Base-by-base conservation (phyloP, 805 yeast genomes). In the Yamadazyma ubonensis region DNA sequence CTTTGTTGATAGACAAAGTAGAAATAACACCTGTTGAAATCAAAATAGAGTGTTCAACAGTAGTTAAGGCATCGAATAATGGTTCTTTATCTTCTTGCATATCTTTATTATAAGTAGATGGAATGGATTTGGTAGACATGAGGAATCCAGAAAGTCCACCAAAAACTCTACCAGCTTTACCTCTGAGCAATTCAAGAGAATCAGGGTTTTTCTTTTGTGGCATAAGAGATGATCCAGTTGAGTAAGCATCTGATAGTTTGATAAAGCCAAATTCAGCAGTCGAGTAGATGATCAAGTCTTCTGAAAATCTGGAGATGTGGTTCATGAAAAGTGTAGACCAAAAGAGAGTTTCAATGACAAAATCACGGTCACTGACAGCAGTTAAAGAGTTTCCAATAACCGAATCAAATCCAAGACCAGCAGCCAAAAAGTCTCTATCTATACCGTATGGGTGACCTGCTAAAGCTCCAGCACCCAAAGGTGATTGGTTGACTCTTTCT, bases 391-490 rank as follows among this genome's bases (percentile, higher is more conserved):
- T 93, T 40, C 98, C 98, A 69, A 93, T 90, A 33, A 87, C 89
- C 4, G 89, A 82, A 40, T 72, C 65, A 54, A 93, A 93, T 0
- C 91, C 95, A 30, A 93, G 73, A 14, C 80, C 85, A 35, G 74
- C 57, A 17, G 97, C 96, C 50, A 93, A 65, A 55, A 67, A 89
- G 59, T 91, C 96, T 59, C 99, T 78, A 65, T 93, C 98, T 50
- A 93, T 87, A n/a, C 98, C 98, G 58, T 90, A 93, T 28, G 99
- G 99, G 61, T 93, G 99, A 42, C 99, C 99, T 14, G 99, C 99
- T 45, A 93, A 75, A 6, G 99, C 99, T 54, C 99, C 99, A 4
- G 91, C 81, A 40, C 99, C 99, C 45, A 93, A 74, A 31, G 99
- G 99, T 26, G 89, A 83, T 51, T 76, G 79, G 60, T 95, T 93